Conservation (phyloP, 345 rosid genomes). For the Brassica juncea region DNA sequence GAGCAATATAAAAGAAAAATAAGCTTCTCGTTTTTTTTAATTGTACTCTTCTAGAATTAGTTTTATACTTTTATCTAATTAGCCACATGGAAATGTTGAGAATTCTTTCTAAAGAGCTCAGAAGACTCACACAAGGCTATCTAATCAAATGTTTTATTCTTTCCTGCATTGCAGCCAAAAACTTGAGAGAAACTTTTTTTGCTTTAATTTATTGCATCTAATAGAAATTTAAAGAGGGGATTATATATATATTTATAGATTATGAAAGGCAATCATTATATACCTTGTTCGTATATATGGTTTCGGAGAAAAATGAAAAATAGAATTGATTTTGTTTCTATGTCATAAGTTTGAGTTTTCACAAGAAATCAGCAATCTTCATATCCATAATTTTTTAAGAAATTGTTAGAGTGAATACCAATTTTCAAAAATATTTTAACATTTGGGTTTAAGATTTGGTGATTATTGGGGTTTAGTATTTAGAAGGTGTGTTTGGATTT, state of each 20-base stretch:
- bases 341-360: neutral
- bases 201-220: neutral
- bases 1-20: neutral
- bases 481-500: no score
- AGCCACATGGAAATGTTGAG: neutral
- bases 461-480: no score
- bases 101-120: neutral
- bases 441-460: no score
- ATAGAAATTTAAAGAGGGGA: neutral
- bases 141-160: neutral
- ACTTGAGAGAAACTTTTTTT: neutral
- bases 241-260: no score
- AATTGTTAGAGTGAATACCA: no score
- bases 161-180: neutral
- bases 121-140: neutral
- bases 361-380: neutral
- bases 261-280: neutral
- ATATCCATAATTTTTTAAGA: neutral
- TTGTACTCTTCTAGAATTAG: neutral
- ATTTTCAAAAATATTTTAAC: no score
- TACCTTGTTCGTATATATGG: neutral
- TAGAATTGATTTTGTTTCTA: neutral
- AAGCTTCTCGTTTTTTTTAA: neutral
- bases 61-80: neutral
- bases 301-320: neutral